Conservation (phyloP, 1,284 basidiomycete species). For the Boletellus dicymbophilus region DNA sequence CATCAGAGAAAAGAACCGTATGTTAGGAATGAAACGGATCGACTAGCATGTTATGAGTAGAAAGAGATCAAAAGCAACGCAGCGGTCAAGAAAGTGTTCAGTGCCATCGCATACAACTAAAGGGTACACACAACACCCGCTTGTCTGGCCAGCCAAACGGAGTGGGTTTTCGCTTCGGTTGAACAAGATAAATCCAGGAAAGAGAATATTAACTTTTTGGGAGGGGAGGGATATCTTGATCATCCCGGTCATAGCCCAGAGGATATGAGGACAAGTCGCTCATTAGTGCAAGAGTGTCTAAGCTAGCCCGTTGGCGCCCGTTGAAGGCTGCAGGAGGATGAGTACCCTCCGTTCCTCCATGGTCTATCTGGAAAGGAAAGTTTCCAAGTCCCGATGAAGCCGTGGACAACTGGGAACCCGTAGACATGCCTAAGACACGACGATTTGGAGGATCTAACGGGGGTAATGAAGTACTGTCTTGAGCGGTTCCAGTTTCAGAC, state of each 20-base stretch:
- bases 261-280: conserved; percentile 80
- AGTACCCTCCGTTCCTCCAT: conserved; percentile 38
- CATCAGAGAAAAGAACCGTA: neutral
- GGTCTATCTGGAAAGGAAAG: conserved; percentile 83
- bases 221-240: conserved; percentile 34
- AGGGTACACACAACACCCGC: conserved; percentile 27
- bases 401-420: conserved; percentile 69
- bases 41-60: conserved; percentile 8
- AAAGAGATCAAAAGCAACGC: conserved; percentile 3
- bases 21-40: neutral
- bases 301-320: conserved; percentile 67
- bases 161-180: conserved; percentile 8
- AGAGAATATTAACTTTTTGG: conserved; percentile 26
- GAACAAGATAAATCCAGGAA: conserved; percentile 4
- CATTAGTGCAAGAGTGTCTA: conserved; percentile 80
- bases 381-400: conserved; percentile 73
- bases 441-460: conserved; percentile 49
- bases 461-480: conserved; percentile 39
- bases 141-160: conserved; percentile 30
- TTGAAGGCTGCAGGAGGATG: conserved; percentile 25
- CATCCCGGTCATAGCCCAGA: conserved; percentile 64
- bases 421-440: conserved; percentile 64
- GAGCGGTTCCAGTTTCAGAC: conserved; percentile 8
- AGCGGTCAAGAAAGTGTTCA: conserved; percentile 5
- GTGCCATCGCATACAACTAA: conserved; percentile 27